Conservation (phyloP, 495 filamentous ascomycete species). For the Pseudoneurospora amorphoporcata region DNA sequence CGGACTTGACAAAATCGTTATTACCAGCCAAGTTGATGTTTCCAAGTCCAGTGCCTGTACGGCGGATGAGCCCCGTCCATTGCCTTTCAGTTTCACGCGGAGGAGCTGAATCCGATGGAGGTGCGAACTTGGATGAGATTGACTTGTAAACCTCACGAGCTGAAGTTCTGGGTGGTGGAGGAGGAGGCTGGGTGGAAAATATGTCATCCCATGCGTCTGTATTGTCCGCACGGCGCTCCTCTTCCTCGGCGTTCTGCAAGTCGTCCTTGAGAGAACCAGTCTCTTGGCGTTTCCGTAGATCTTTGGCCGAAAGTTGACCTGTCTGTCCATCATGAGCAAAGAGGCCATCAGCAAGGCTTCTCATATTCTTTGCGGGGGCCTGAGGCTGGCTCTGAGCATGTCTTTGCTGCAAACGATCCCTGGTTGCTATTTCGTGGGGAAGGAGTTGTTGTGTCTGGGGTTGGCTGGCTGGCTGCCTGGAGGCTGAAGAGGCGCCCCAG, state of each 20-base stretch:
- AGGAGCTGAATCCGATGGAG: neutral
- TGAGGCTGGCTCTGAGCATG: neutral
- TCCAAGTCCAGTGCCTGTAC: neutral
- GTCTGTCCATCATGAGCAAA: neutral
- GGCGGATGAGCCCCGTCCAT: neutral
- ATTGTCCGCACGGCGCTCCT: neutral
- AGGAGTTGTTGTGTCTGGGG: neutral
- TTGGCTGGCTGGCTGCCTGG: neutral
- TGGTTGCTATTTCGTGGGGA: neutral
- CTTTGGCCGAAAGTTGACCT: neutral
- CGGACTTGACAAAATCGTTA: neutral
- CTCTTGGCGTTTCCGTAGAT: neutral
- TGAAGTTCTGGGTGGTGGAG: neutral
- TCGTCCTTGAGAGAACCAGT: neutral
- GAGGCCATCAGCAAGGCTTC: neutral
- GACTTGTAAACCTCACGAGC: neutral
- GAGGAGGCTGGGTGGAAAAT: neutral
- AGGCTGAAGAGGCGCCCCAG: neutral
- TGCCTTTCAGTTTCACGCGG: neutral
- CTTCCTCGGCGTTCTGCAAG: neutral
- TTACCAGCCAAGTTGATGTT: neutral
- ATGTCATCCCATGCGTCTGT: neutral
- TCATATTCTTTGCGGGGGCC: neutral
- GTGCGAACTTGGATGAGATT: neutral
- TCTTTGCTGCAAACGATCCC: neutral